Percentiles rank a stretch among this genome's conserved stretches.
These are phyloP conservation scores for Cordyceps fumosorosea DNA, from an alignment of 2,329 filamentous ascomycete species.

Conservation along the genomic window DNA sequence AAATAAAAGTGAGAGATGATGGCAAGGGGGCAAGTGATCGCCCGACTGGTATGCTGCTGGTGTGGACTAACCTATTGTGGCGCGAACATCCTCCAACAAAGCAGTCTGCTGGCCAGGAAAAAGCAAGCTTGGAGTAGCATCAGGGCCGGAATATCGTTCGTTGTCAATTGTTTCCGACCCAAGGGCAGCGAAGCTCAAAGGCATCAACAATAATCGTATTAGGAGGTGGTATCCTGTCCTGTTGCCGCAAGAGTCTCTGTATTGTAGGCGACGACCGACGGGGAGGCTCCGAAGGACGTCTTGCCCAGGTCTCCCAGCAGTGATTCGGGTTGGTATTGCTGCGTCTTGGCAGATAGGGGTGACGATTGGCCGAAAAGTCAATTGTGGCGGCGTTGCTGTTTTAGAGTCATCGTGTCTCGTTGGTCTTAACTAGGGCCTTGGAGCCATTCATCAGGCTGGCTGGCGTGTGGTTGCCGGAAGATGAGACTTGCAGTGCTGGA, in stretches of 20 bases:
- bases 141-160: background rate
- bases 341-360: constrained; percentile 1
- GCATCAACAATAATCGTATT: background rate
- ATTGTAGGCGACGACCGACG: background rate
- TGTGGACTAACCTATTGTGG: constrained; percentile 7
- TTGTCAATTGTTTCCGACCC: background rate
- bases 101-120: constrained; percentile 3
- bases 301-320: background rate
- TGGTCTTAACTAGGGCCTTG: background rate
- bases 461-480: background rate
- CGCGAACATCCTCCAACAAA: constrained; percentile 3
- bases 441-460: background rate
- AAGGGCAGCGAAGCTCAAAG: background rate
- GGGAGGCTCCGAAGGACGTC: background rate
- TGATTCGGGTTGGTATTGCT: background rate
- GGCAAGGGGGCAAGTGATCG: constrained; percentile 15
- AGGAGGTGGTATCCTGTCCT: background rate
- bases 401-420: constrained; percentile 8
- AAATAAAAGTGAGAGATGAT: constrained; percentile 17
- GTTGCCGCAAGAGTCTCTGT: background rate
- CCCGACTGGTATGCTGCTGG: constrained; percentile 17
- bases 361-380: background rate
- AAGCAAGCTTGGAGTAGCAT: constrained; percentile 7
- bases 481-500: background rate
- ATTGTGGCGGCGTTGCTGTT: constrained; percentile 7